Percentiles rank a stretch among this genome's conserved stretches.
Conservation (phyloP, 129 eudicot genomes). For the Gnaphalium uliginosum region DNA sequence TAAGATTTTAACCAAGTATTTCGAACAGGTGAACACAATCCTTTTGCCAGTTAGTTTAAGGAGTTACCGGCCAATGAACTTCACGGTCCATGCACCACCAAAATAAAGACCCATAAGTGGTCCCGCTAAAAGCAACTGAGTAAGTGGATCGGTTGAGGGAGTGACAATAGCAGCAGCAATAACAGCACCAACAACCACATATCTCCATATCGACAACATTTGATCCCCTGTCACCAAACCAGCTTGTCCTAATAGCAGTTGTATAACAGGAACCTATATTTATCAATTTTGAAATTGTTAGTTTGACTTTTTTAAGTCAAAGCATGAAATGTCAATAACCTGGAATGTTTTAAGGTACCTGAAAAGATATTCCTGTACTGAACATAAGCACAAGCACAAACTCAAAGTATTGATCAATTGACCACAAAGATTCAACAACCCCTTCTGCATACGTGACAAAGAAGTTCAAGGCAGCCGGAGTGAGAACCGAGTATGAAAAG, state of each 20-base stretch:
- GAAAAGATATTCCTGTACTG: conserved; percentile 97
- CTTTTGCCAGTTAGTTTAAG: not conserved
- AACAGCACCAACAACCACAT: conserved; percentile 93
- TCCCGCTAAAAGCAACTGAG: conserved; percentile 90
- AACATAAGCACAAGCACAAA: conserved; percentile 96
- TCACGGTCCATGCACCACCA: conserved; percentile 89
- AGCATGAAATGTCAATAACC: not conserved
- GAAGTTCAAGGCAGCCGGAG: conserved; percentile 96
- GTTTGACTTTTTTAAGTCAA: conserved; percentile 5
- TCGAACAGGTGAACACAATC: not conserved
- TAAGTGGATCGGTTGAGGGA: conserved; percentile 93
- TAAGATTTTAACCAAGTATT: not conserved
- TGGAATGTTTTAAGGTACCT: conserved; percentile 43
- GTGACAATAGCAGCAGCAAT: conserved; percentile 94
- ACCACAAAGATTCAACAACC: conserved; percentile 95
- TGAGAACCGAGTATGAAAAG: conserved; percentile 89
- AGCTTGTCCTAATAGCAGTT: conserved; percentile 80
- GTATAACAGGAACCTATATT: conserved; percentile 86
- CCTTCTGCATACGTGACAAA: conserved; percentile 96
- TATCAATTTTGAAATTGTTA: no score
- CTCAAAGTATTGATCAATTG: conserved; percentile 97
- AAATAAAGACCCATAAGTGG: conserved; percentile 95
- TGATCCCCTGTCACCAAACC: conserved; percentile 89
- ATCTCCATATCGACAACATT: conserved; percentile 98
- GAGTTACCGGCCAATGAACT: conserved; percentile 64